Evolutionary conservation across 2,329 filamentous ascomycete genomes (phyloP), one percentile per base, ranked within the genome.

Genomic region (Acephala macrosclerotiorum): DNA sequence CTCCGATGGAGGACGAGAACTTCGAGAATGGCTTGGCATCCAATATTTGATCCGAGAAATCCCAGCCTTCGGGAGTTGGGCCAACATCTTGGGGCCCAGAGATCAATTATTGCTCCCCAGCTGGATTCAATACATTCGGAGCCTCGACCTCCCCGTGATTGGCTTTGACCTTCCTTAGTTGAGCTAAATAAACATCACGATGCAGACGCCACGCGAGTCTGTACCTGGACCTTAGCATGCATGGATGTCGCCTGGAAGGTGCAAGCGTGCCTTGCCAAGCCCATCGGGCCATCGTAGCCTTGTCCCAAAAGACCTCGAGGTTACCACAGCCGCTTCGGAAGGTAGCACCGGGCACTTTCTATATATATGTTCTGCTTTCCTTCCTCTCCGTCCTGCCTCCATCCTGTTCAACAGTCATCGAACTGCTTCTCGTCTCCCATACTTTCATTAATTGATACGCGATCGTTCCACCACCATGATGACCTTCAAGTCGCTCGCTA

Each of bases 401-500:
- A n/a, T n/a, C n/a, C n/a, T 57, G 8, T 20, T 22, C 55, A 57
- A 36, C 55, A 57, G 55, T 57, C 38, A 22, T 38, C 55, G 38
- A 26, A 57, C 55, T 57, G 55, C 55, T 57, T 40, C 35, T 57
- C 18, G 25, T 38, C 33, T n/a, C 55, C 55, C 33, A 16, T 51
- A 20, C 14, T 57, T 57, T 57, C 55, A 38, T 57, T 57, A 20
- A 38, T 16, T 38, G 29, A 36, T 57, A 57, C 33, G 25, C 25
- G 4, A 33, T 20, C 12, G 38, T 57, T 57, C 36, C 55, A 38
- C 35, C 26, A 26, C 33, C 26, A 57, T 57, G 55, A 38, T 63
- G 60, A 66, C 29, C 55, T 53, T 66, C 57, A 55, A 66, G 38
- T 49, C 57, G n/a, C 61, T 72, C 55, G 56, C 67, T 38, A 56